Evolutionary conservation across 1,284 basidiomycete species (phyloP), one percentile per base, ranked within the genome.

Genomic region (Cutaneotrichosporon daszewskae): DNA sequence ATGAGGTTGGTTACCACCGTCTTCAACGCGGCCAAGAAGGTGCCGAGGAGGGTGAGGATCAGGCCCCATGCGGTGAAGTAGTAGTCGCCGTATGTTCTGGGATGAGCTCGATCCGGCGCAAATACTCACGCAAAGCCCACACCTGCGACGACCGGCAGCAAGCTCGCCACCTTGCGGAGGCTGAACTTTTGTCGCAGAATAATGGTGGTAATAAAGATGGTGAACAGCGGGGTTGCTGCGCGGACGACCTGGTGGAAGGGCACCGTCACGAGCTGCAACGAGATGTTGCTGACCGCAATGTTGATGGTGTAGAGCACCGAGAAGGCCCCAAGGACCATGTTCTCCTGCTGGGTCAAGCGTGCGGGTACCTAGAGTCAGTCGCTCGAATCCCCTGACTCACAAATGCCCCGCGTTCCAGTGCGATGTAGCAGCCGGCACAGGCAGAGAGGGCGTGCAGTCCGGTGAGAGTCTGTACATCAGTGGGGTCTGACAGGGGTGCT

Each of bases 211-310:
- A 94, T 78, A 34, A 83, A 43, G 53, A 92, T 83, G 3, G 86
- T 90, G 72, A 95, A 95, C 41, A 95, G 77, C 0, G 91, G 91
- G 0, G 90, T 86, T 6, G 85, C 80, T 1, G 90, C 86, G n/a
- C 91, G 83, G 25, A 95, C 82, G 40, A 95, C 88, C 75, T 95
- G 91, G 66, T 96, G 91, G 60, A 95, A 90, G 87, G 91, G 90
- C 5, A 95, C 81, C 9, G 90, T 90, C 35, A 95, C 91, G 20
- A 95, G 75, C 53, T 85, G 71, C 17, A 95, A 74, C 2, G 86
- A 90, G 17, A 89, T 73, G 68, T 96, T 95, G 72, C 87, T 91
- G 37, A 94, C 84, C 19, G 84, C 84, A 57, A 96, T 92, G 62
- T 96, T 95, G 64, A 91, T 73, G 6, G 90, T 85, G 68, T 94